Base-by-base conservation (phyloP, 352 stramenopile species). In the Phytophthora brassicae region DNA sequence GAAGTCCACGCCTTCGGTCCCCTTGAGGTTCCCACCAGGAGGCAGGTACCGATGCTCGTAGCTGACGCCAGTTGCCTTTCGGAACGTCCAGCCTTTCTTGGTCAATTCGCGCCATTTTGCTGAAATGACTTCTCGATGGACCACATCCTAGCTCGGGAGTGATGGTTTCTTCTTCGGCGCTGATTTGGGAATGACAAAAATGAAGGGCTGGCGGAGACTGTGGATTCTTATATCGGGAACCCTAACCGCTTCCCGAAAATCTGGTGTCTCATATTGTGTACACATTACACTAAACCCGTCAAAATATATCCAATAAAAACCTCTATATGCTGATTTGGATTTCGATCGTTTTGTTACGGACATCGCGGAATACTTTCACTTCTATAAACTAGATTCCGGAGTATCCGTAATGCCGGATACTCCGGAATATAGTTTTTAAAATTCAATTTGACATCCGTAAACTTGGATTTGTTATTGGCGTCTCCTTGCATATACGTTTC, bases 281-380 rank as follows among this genome's bases (percentile, higher is more conserved):
- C 20, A 46, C 29, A 7, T 20, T 61, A 54, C 28, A 61, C 6
- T 16, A 39, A 22, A 41, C 8, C 31, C 47, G 31, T 20, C 23
- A 22, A 54, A 54, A 42, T 54, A 46, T 61, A 47, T 46, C 41
- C 6, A 28, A 60, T 52, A 60, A 41, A 52, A 45, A 52, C 16
- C 46, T 39, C 29, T 47, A 53, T 60, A 60, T 47, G 53, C 22
- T 28, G 6, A 47, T 60, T 59, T 16, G 23, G 4, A 44, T 13
- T 2, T 4, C 6, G 29, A 1, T 3, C 16, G 12, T 23, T 23
- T 12, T 26, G 41, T 53, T 60, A 20, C 28, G 52, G 29, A 60
- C 52, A 45, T 52, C 13, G 28, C 52, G 16, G 52, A 39, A 60
- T 51, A 60, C 1, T 52, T 52, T 60, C 52, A 60, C 52, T 26